A percentile compares a stretch with the other conserved stretches of the same genome.
These are phyloP conservation scores for Aspergillus asperescens DNA, from an alignment of 495 filamentous ascomycete species.

Conservation along the genomic window DNA sequence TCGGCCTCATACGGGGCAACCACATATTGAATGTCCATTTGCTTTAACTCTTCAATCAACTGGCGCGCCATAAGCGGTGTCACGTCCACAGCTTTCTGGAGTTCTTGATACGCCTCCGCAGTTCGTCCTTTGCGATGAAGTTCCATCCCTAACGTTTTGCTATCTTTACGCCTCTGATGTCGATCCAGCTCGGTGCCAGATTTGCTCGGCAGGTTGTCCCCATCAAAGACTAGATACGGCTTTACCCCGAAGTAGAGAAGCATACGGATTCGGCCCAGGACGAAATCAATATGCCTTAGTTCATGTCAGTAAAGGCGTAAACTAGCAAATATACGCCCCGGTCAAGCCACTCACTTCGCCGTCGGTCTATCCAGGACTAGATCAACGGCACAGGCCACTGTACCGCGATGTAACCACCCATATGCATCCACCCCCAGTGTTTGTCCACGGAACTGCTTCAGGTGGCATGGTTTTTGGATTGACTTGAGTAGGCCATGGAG, in stretches of 20 bases:
- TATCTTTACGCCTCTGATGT: conserved; percentile 63
- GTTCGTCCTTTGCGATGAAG: conserved; percentile 72
- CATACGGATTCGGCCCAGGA: conserved; percentile 87
- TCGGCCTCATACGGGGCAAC: conserved; percentile 98
- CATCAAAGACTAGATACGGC: conserved; percentile 94
- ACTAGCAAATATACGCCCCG: neutral
- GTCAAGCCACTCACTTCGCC: conserved; percentile 54
- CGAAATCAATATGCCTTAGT: conserved; percentile 81
- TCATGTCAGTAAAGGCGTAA: conserved; percentile 3
- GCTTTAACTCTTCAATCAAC: conserved; percentile 87
- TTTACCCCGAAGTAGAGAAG: conserved; percentile 84
- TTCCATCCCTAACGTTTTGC: conserved; percentile 68
- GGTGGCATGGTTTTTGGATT: conserved; percentile 80
- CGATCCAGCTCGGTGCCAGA: conserved; percentile 79
- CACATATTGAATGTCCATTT: conserved; percentile 71
- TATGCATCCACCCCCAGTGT: conserved; percentile 93
- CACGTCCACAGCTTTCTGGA: conserved; percentile 95
- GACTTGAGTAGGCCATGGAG: conserved; percentile 90
- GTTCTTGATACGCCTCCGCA: conserved; percentile 74
- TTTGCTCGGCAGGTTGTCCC: conserved; percentile 92
- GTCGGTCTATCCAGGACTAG: conserved; percentile 84
- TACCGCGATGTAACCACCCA: conserved; percentile 96
- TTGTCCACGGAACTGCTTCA: conserved; percentile 83
- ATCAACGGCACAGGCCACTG: conserved; percentile 85
- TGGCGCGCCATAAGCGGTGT: conserved; percentile 92